phyloP scores from a whole-genome alignment of 148 eudicot genomes.

The Talinum fruticosum region DNA sequence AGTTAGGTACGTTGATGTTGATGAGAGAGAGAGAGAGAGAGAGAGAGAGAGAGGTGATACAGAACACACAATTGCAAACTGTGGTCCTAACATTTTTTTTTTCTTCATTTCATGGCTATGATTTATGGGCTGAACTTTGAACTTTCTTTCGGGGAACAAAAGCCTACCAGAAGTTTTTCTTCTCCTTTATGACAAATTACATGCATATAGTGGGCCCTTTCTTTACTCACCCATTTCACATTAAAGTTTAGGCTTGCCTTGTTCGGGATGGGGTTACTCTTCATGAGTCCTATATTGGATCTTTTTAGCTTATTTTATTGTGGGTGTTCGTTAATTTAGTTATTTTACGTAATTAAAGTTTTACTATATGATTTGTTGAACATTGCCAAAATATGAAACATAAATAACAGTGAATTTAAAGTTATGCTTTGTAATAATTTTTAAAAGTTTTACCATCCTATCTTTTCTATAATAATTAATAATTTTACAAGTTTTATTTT shows the following conservation, averaged over 20 bases:
- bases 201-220: constrained; percentile 11
- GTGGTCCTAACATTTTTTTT: constrained; percentile 13
- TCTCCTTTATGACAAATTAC: neutral
- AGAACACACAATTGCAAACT: neutral
- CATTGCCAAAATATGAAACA: too few relatives aligned
- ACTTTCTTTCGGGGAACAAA: neutral
- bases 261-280: neutral
- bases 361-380: too few relatives aligned
- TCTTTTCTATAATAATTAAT: too few relatives aligned
- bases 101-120: neutral
- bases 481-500: too few relatives aligned
- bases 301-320: neutral
- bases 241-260: constrained; percentile 21
- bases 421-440: too few relatives aligned
- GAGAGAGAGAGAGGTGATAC: neutral
- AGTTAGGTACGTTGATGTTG: neutral
- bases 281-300: neutral
- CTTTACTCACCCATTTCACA: constrained; percentile 26
- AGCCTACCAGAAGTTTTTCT: constrained; percentile 16
- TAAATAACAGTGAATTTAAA: too few relatives aligned
- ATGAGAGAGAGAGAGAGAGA: neutral
- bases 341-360: too few relatives aligned
- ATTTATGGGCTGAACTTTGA: neutral
- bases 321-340: neutral
- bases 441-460: too few relatives aligned